phyloP scores from a whole-genome alignment of 2,329 filamentous ascomycete species.

The Endoconidiophora polonica region DNA sequence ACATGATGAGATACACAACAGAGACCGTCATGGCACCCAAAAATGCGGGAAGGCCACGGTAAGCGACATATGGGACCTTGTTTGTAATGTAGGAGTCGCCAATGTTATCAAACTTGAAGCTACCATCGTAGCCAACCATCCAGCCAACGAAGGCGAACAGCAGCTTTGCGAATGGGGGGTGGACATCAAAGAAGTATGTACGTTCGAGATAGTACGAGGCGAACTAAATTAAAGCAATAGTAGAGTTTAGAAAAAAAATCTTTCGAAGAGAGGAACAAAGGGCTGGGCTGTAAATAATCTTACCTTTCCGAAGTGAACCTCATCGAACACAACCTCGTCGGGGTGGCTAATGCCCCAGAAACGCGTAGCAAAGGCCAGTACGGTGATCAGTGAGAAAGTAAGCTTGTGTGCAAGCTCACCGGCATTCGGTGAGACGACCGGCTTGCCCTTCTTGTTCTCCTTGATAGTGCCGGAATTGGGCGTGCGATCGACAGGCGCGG shows the following conservation, averaged over 20 bases:
- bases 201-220: slow-evolving; percentile 77
- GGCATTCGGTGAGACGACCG: slow-evolving; percentile 22
- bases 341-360: slow-evolving; percentile 96
- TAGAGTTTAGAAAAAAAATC: not conserved
- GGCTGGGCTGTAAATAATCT: slow-evolving; percentile 15
- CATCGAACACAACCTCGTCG: slow-evolving; percentile 94
- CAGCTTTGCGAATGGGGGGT: slow-evolving; percentile 95
- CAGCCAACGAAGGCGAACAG: slow-evolving; percentile 94
- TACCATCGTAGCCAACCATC: slow-evolving; percentile 91
- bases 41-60: slow-evolving; percentile 80
- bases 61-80: slow-evolving; percentile 93
- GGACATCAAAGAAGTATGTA: slow-evolving; percentile 99
- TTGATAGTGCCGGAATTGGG: slow-evolving; percentile 29
- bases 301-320: slow-evolving; percentile 99
- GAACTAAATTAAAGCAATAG: slow-evolving; percentile 31
- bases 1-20: slow-evolving; percentile 96
- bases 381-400: slow-evolving; percentile 58
- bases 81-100: slow-evolving; percentile 95
- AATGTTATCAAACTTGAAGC: slow-evolving; percentile 98
- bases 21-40: slow-evolving; percentile 85
- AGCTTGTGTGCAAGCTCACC: slow-evolving; percentile 76
- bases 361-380: slow-evolving; percentile 72
- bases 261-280: not conserved
- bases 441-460: slow-evolving; percentile 16
- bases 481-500: slow-evolving; percentile 22